phyloP scores from a whole-genome alignment of 1,284 basidiomycete genomes.

The Melampsora occidentalis region DNA sequence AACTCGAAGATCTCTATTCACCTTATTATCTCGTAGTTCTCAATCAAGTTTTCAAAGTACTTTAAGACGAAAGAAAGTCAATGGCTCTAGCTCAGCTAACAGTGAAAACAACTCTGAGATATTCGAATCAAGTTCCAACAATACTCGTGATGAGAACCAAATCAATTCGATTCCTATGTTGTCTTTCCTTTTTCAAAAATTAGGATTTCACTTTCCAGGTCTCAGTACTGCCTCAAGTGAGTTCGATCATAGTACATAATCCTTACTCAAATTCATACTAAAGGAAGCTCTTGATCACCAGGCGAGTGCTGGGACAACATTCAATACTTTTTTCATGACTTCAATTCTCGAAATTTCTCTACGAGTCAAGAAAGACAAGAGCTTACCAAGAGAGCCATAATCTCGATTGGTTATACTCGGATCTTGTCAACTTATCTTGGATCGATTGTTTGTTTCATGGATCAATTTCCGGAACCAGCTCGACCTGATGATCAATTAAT shows the following conservation, averaged over 20 bases:
- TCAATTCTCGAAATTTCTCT: slow-evolving; percentile 35
- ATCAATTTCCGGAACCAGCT: background rate
- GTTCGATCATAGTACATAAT: background rate
- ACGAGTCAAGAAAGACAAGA: slow-evolving; percentile 39
- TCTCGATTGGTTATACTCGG: slow-evolving; percentile 34
- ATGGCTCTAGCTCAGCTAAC: background rate
- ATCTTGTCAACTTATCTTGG: slow-evolving; percentile 29
- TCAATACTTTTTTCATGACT: slow-evolving; percentile 29
- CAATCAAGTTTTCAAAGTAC: background rate
- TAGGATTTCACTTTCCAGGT: slow-evolving; percentile 5
- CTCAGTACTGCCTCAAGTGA: background rate
- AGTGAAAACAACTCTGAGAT: too few relatives aligned
- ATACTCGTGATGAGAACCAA: background rate
- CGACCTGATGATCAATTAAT: background rate
- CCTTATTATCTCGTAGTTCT: slow-evolving; percentile 11
- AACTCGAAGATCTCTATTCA: slow-evolving; percentile 6
- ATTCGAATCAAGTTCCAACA: too few relatives aligned
- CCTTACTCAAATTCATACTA: background rate
- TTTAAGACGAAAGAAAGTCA: background rate
- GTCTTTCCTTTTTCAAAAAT: slow-evolving; percentile 21
- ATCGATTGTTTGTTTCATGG: slow-evolving; percentile 22
- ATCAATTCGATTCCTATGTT: background rate
- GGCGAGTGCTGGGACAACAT: slow-evolving; percentile 31
- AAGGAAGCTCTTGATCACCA: background rate
- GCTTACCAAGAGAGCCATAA: slow-evolving; percentile 32